These are phyloP conservation scores for Camillea tinctor DNA, from an alignment of 2,329 filamentous ascomycete species.

Conservation along the genomic window DNA sequence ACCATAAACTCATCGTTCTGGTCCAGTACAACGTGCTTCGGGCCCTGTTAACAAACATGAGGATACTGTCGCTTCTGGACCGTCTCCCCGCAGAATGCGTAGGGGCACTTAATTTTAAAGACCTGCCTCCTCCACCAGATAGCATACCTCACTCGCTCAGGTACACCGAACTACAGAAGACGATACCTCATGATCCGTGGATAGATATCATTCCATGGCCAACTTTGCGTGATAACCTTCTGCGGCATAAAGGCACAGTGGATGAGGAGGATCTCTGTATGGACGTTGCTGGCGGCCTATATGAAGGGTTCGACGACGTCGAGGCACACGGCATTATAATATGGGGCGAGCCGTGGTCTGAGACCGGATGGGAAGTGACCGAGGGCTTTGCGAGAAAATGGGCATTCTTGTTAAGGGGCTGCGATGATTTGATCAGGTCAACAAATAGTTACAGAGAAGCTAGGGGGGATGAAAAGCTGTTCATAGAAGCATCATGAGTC, in stretches of 20 bases:
- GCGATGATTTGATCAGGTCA: conserved; percentile 29
- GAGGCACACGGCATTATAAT: conserved; percentile 33
- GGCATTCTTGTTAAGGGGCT: conserved; percentile 35
- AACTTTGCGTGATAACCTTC: conserved; percentile 31
- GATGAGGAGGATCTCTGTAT: conserved; percentile 31
- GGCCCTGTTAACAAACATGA: conserved; percentile 23
- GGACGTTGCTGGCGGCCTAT: conserved; percentile 30
- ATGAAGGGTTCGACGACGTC: conserved; percentile 28
- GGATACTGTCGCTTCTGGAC: conserved; percentile 20
- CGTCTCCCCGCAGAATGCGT: conserved; percentile 25
- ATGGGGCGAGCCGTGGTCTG: conserved; percentile 37
- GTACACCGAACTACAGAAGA: conserved; percentile 27
- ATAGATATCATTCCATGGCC: conserved; percentile 29
- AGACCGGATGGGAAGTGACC: conserved; percentile 39
- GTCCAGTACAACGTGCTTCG: conserved; percentile 27
- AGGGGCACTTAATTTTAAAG: conserved; percentile 18
- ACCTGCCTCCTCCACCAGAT: conserved; percentile 15
- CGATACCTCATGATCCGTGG: conserved; percentile 28
- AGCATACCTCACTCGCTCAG: conserved; percentile 22
- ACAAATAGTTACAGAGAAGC: conserved; percentile 36
- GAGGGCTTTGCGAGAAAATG: conserved; percentile 36
- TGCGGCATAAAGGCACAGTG: conserved; percentile 17
- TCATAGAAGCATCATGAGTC: not conserved
- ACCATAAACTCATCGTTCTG: conserved; percentile 24
- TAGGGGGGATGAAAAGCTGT: conserved; percentile 32